Evolutionary conservation across 345 rosid species (phyloP), one percentile per base, ranked within the genome.

Genomic region (Eucalyptus cloeziana): DNA sequence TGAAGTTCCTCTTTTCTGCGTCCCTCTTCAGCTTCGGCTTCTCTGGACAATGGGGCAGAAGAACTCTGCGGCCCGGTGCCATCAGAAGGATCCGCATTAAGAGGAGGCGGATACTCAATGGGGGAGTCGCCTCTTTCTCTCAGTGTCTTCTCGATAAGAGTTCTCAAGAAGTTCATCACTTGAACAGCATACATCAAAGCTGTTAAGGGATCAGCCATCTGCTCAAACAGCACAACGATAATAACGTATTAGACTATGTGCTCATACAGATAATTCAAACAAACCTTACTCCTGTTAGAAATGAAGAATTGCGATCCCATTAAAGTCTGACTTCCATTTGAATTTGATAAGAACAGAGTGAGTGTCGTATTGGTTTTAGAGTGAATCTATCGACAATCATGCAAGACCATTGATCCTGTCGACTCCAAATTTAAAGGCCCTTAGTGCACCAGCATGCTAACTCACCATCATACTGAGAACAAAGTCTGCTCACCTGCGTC

Each of bases 181-280:
- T 96, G 97, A 88, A 98, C 99, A 8, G 98, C 99, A 89, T 96
- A 95, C 99, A 98, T 96, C 88, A 98, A 90, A 85, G 99, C 99
- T 7, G 99, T 98, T 89, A 98, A 91, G 44, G 99, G 99, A 94
- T 98, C 99, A 33, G 96, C 93, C 99, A 98, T 96, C 99, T 98
- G 95, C 94, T 89, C 81, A 83, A 86, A 86, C 89, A 91, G 58
- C 86, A 86, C 24, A 13, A 79, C 37, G 10, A 44, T 21, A 40
- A 76, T 76, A 76, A 40, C 11, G 83, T 22, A 47, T 44, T 90
- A 76, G 91, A 40, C 87, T 85, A 22, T 83, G 45, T 30, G n/a
- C 49, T 45, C 54, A 31, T 22, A 19, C 43, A 37, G 83, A 76
- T 76, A 12, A 76, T 22, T 76, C 27, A 37, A 76, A 21, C 83